phyloP scores from a whole-genome alignment of 306 rosid species.

The Canavalia ensiformis region DNA sequence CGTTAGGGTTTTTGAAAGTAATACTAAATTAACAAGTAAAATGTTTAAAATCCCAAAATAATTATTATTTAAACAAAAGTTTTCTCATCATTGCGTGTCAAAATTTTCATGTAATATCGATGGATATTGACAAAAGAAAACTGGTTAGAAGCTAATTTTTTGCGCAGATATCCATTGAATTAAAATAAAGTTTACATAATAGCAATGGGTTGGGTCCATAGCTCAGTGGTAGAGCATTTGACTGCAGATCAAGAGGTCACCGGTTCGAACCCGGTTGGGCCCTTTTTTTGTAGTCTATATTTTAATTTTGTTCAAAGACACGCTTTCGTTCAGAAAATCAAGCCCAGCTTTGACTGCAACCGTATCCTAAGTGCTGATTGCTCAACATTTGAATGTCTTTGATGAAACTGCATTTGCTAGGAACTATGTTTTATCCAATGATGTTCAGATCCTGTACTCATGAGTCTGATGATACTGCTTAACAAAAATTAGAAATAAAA shows the following conservation, averaged over 20 bases:
- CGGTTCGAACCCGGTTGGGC: slow-evolving; percentile 66
- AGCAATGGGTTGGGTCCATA: slow-evolving; percentile 37
- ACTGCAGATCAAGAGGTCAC: slow-evolving; percentile 70
- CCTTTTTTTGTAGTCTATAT: not conserved
- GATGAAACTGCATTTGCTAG: no score
- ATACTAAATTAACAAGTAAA: not conserved
- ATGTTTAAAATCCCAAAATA: not conserved
- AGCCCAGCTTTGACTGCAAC: no score
- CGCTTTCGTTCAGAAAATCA: no score
- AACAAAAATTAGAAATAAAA: no score
- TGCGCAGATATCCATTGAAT: no score
- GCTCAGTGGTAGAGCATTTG: slow-evolving; percentile 78
- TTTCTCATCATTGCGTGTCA: not conserved
- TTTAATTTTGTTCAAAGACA: not conserved
- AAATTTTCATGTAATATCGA: not conserved
- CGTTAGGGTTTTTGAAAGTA: not conserved
- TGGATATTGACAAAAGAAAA: not conserved
- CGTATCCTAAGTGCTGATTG: no score
- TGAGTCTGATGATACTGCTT: no score
- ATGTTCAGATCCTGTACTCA: no score
- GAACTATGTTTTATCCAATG: no score
- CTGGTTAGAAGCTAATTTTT: not conserved
- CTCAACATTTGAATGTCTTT: no score
- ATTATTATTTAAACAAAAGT: not conserved
- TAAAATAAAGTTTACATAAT: no score